Base-by-base conservation (phyloP, 805 yeast species). In the Candida gorgasii region DNA sequence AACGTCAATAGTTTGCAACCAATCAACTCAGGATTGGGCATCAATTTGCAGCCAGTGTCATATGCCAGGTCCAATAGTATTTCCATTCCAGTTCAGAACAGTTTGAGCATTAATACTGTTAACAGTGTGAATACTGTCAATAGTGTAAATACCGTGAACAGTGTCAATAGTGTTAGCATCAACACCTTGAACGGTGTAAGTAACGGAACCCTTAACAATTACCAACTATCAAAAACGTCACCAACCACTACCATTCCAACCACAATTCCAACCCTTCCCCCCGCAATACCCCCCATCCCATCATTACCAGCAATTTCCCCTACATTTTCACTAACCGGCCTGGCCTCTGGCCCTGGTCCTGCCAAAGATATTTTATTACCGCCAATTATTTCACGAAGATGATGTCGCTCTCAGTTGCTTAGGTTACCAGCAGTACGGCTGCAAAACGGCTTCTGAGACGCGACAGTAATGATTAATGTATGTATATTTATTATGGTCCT, bases 81-180 rank as follows among this genome's bases (percentile, higher is more conserved):
- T 11, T 34, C 37, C 13, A 34, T 34, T 11, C 37, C 37, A 3
- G 12, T 27, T 27, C 17, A n/a, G 5, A 13, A 13, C 14, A 27
- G 30, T 24, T 24, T 24, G 12, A 24, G 28, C 12, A 13, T 20
- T 7, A 20, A 9, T 9, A 20, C 6, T 20, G 24, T 20, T 20
- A 6, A 6, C 8, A 20, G 6, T 6, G 24, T 20, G 6, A 20
- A 20, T 20, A 7, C 24, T 20, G 24, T 20, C 24, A 39, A 22
- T 19, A 20, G 14, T 20, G 28, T 19, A 22, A 43, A 19, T 30
- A 24, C n/a, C n/a, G 14, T 14, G 9, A 22, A 18, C 13, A 37
- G 33, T 11, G 23, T 9, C 29, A 42, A 29, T 32, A 30, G 16
- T 19, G 39, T 38, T 12, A 35, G 39, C 40, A 36, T 38, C 8